Evolutionary conservation across 768 basidiomycete species (phyloP).

Genomic region (Sarcodon sp.): DNA sequence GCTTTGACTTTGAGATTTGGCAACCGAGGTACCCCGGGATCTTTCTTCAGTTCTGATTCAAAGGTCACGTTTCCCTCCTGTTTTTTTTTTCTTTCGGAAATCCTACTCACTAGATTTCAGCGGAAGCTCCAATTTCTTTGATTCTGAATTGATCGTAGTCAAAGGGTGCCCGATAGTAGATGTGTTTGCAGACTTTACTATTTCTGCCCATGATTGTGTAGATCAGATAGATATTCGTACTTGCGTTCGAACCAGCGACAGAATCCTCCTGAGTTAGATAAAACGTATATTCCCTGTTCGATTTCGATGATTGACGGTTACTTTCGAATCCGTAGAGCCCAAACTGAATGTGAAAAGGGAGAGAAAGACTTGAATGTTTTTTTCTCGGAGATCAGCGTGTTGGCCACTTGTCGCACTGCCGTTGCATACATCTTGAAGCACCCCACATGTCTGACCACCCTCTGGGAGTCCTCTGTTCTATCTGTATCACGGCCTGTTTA

Average conservation of each 20-base stretch:
- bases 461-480: neutral
- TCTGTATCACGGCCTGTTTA: neutral
- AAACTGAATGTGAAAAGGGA: neutral
- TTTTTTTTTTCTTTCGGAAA: neutral
- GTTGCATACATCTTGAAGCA: too few species aligned
- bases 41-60: slow-evolving; percentile 65
- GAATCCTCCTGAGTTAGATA: neutral
- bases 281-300: neutral
- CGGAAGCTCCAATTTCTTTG: slow-evolving; percentile 1
- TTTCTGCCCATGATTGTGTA: slow-evolving; percentile 26
- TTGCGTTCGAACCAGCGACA: neutral
- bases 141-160: slow-evolving; percentile 2
- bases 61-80: neutral
- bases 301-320: neutral
- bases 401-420: too few species aligned
- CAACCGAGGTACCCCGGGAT: slow-evolving; percentile 79
- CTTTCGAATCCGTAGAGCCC: neutral
- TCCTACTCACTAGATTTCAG: slow-evolving; percentile 7
- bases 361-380: too few species aligned
- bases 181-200: slow-evolving; percentile 18
- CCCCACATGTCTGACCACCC: neutral
- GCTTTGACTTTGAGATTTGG: slow-evolving; percentile 44
- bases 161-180: neutral
- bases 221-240: neutral
- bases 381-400: too few species aligned